Evolutionary conservation across 108 stramenopile species (phyloP).

Genomic region (Nitzschia putrida): DNA sequence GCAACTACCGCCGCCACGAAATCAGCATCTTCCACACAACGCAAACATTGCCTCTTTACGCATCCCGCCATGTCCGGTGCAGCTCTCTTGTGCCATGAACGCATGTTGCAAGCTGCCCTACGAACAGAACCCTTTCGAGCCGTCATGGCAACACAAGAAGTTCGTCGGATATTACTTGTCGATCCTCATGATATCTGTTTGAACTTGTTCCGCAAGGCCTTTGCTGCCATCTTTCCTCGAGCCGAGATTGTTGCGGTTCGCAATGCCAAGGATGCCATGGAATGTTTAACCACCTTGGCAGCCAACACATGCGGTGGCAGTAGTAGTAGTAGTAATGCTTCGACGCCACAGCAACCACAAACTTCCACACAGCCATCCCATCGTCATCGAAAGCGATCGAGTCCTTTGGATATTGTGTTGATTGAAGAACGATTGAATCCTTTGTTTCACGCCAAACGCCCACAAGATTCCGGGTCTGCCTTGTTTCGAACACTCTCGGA

Average conservation of each 20-base stretch:
- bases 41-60: constrained; percentile 12
- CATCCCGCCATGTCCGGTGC: constrained; percentile 33
- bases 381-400: constrained; percentile 4
- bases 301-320: too few species aligned
- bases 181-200: constrained; percentile 72
- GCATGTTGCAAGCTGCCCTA: neutral
- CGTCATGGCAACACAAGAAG: constrained; percentile 44
- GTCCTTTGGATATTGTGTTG: constrained; percentile 59
- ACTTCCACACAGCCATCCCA: constrained; percentile 1
- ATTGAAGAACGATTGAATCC: constrained; percentile 62
- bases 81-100: neutral
- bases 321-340: too few species aligned
- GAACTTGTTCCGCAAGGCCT: constrained; percentile 53
- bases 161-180: constrained; percentile 59
- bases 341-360: neutral
- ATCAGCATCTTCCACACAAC: neutral
- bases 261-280: constrained; percentile 53
- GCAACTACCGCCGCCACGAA: neutral
- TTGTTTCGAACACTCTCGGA: neutral
- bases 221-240: constrained; percentile 55
- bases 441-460: constrained; percentile 15
- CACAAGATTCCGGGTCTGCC: constrained; percentile 16
- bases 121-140: constrained; percentile 35
- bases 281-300: constrained; percentile 2
- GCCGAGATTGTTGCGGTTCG: constrained; percentile 48